Evolutionary conservation across 2,329 filamentous ascomycete species (phyloP), one percentile per base, ranked within the genome.

Genomic region (Arachnopeziza araneosa): DNA sequence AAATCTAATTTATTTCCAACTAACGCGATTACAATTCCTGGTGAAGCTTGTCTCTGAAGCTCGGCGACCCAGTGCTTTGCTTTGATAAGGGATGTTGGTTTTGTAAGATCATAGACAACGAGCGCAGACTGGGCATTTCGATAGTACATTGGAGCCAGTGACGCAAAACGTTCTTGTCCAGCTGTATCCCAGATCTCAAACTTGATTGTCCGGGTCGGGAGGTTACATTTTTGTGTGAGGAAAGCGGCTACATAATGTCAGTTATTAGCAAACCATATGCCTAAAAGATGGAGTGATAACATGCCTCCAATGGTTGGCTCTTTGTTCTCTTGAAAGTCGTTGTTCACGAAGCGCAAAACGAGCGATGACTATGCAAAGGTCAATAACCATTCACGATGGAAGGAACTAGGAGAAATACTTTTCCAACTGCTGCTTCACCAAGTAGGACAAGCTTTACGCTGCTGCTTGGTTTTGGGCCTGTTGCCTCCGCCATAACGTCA

Each of bases 311-410:
- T 99, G 67, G 95, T 99, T 64, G 95, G 95, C 76, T 99, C 95
- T 82, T 98, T 98, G 79, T 98, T 98, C 79, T 98, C 95, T 80
- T 99, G 95, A 73, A 99, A 99, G 78, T 98, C 93, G 79, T 99
- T 95, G 83, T 98, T 98, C 74, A 99, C 95, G 78, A 99, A 99
- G 73, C 95, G 91, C 74, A 99, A 84, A 65, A 99, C 95, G 61
- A 99, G 87, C 52, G 95, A 99, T 55, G 95, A 98, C 95, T 96
- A 54, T 24, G 50, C 19, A 1, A 14, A 32, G 6, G 32, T 70
- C 55, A 70, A 63, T 50, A 58, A 36, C n/a, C 19, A 32, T 57
- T n/a, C n/a, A 26, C 2, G 10, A 26, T 9, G 23, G 30, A 19
- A n/a, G 54, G 30, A 48, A 56, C 12, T 22, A 59, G 56, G 21